These are phyloP conservation scores for Mortierella sp. DNA, from an alignment of 371 early-diverging fungal species.

Conservation along the genomic window DNA sequence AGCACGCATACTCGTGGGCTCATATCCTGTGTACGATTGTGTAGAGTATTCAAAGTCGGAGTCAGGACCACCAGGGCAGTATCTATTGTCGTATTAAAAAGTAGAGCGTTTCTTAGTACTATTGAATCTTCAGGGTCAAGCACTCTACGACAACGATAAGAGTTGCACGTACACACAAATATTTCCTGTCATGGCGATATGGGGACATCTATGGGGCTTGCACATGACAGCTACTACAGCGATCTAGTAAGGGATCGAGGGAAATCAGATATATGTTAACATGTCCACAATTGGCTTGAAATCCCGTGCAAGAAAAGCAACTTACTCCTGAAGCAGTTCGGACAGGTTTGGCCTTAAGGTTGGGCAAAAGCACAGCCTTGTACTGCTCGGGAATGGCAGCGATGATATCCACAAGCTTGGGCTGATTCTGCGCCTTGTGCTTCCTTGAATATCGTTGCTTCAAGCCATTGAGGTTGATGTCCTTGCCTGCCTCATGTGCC, in stretches of 20 bases:
- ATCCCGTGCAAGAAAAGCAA: conserved; percentile 11
- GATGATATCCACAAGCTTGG: conserved; percentile 99
- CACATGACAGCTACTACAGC: conserved; percentile 99
- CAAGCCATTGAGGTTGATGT: conserved; percentile 91
- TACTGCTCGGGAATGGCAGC: conserved; percentile 98
- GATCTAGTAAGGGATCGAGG: conserved; percentile 64
- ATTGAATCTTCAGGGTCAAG: too few species aligned
- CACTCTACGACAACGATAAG: too few species aligned
- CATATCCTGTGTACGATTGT: conserved; percentile 99
- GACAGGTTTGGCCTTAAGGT: conserved; percentile 97
- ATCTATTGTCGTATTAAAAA: conserved; percentile 58
- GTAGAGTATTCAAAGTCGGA: conserved; percentile 99
- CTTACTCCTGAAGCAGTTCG: conserved; percentile 98
- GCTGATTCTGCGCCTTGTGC: conserved; percentile 88
- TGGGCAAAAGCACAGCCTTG: conserved; percentile 85
- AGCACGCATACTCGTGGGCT: conserved; percentile 99
- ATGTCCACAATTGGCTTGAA: too few species aligned
- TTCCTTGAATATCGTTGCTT: conserved; percentile 80
- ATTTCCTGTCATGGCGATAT: conserved; percentile 99
- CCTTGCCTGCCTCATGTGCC: conserved; percentile 74
- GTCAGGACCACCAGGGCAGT: conserved; percentile 99
- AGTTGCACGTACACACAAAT: conserved; percentile 97
- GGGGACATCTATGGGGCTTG: conserved; percentile 99
- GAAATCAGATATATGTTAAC: too few species aligned
- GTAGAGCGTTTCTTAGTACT: too few species aligned